A percentile compares a stretch with the other conserved stretches of the same genome.
Conservation (phyloP, 1,284 basidiomycete genomes). For the Somion occarium region DNA sequence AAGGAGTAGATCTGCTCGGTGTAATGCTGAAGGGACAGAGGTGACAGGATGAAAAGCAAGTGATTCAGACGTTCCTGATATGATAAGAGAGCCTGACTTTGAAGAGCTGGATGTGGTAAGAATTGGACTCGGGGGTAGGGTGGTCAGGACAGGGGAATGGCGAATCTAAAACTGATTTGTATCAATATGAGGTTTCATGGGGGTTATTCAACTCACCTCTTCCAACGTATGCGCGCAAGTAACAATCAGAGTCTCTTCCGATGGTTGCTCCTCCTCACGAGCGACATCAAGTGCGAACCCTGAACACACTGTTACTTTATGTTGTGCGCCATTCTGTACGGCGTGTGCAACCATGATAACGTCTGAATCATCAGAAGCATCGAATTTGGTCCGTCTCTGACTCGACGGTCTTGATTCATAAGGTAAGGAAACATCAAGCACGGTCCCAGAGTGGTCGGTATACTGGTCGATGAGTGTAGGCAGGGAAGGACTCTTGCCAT, state of each 20-base stretch:
- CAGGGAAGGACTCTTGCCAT: conserved; percentile 17
- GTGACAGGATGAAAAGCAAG: conserved; percentile 40
- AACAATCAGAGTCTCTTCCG: conserved; percentile 40
- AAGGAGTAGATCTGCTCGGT: conserved; percentile 55
- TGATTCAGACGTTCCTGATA: conserved; percentile 22
- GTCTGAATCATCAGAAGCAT: conserved; percentile 31
- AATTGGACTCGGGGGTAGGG: conserved; percentile 12
- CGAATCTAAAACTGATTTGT: conserved; percentile 35
- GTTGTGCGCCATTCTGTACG: conserved; percentile 33
- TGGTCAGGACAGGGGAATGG: conserved; percentile 32
- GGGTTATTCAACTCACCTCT: conserved; percentile 37
- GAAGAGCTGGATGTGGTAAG: conserved; percentile 11
- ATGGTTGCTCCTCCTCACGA: conserved; percentile 15
- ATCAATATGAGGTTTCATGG: not conserved
- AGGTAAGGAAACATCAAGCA: conserved; percentile 40
- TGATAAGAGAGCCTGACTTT: conserved; percentile 42
- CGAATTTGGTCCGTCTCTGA: conserved; percentile 28
- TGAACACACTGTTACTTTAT: conserved; percentile 54
- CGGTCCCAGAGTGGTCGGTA: conserved; percentile 33
- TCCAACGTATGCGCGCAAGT: conserved; percentile 70
- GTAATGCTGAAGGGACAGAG: conserved; percentile 51
- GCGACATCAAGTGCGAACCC: conserved; percentile 52
- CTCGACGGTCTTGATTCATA: conserved; percentile 45
- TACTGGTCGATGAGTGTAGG: conserved; percentile 32
- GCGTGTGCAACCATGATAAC: conserved; percentile 59